These are phyloP conservation scores for Acidomyces sp. DNA, from an alignment of 495 filamentous ascomycete genomes.

Conservation along the genomic window DNA sequence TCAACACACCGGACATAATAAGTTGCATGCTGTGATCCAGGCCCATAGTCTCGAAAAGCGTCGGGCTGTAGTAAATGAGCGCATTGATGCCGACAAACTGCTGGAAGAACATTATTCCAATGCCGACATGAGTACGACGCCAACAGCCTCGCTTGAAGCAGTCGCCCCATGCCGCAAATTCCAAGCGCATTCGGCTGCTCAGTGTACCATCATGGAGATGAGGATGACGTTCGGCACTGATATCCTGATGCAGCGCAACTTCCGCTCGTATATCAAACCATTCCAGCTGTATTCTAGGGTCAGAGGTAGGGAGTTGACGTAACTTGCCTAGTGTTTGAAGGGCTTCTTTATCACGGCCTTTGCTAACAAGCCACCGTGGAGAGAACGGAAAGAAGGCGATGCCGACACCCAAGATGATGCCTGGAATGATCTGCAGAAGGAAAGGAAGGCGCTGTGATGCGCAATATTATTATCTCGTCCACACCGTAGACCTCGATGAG, in stretches of 20 bases:
- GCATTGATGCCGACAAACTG: conserved; percentile 17
- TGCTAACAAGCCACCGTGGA: conserved; percentile 24
- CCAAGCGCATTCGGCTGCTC: conserved; percentile 13
- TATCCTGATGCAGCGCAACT: conserved; percentile 21
- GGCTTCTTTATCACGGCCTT: conserved; percentile 23
- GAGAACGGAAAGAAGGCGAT: conserved; percentile 25
- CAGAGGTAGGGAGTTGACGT: conserved; percentile 19
- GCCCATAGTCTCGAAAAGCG: conserved; percentile 46
- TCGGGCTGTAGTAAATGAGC: conserved; percentile 42
- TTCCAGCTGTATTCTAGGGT: conserved; percentile 23
- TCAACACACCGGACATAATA: conserved; percentile 46
- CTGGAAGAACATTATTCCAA: conserved; percentile 45
- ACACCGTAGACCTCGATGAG: too few relatives aligned
- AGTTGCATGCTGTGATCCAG: conserved; percentile 43
- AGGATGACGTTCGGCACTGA: conserved; percentile 21
- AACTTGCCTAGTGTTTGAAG: conserved; percentile 21
- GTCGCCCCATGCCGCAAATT: conserved; percentile 22
- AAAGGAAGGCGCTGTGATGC: conserved; percentile 29
- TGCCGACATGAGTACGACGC: conserved; percentile 42
- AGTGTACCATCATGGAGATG: conserved; percentile 14
- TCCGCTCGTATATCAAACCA: conserved; percentile 27
- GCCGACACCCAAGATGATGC: conserved; percentile 23
- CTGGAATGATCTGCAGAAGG: conserved; percentile 25
- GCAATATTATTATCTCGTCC: too few relatives aligned
- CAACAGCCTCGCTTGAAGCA: conserved; percentile 36